Base-by-base conservation (phyloP, 2,329 filamentous ascomycete genomes). In the Claviceps sp. region DNA sequence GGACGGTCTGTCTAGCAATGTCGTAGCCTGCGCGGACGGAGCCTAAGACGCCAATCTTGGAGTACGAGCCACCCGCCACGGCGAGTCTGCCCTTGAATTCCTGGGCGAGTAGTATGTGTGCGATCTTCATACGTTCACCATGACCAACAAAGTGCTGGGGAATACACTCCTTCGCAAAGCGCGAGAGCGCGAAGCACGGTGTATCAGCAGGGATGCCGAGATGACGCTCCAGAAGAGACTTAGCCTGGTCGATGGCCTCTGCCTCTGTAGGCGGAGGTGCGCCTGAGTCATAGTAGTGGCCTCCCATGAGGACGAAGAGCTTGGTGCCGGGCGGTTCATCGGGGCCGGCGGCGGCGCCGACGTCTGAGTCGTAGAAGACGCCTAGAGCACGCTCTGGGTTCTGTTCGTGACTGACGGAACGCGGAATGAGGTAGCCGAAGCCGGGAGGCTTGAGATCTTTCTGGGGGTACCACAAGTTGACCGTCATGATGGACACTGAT, bases 371-470 rank as follows among this genome's bases (percentile, higher is more conserved):
- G 67, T 97, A 97, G 54, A 97, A 85, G 50, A 97, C 90, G 56
- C 93, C 93, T 5, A 98, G 81, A 0, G 85, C 87, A 55, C 81
- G 78, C 65, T 95, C 87, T 1, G 87, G 85, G 63, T 95, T 95
- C 57, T 88, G 75, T 40, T 81, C 79, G 47, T 76, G 73, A 3
- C 83, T 77, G 1, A 87, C 75, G 16, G 82, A 82, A 54, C 82
- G 81, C 1, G 93, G 91, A 54, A 98, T 86, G 5, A 98, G 79
- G 67, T 97, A 97, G 57, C 93, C 93, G 63, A 97, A 94, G 18
- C 90, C 93, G 34, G 73, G 70, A 52, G 81, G 72, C 14, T 79
- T 78, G 38, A 95, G 70, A 53, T 78, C 63, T 6, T 82, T 75
- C 44, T 80, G 73, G 1, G 76, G 72, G 66, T 85, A 98, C 76